Evolutionary conservation across 129 eudicot species (phyloP), one percentile per base, ranked within the genome.

Genomic region (Gnaphalium uliginosum): DNA sequence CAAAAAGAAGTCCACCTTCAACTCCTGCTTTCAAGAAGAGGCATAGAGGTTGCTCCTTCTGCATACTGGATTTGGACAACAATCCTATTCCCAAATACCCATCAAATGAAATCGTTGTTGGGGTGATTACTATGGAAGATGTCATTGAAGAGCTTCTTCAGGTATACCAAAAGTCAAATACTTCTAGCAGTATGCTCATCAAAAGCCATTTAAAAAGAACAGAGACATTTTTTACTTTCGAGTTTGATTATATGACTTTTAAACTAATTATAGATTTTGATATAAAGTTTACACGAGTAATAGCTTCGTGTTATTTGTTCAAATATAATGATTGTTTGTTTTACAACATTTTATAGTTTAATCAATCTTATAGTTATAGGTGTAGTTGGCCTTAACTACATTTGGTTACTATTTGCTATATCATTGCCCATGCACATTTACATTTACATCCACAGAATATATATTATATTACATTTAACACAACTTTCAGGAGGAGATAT

Each of bases 101-200:
- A 23, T 66, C 89, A 8, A 84, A 84, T 68, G 77, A 95, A 74
- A 86, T 78, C 35, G 99, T 84, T 4, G 96, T 95, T 53, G 99
- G 99, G 50, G 96, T 95, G 25, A 95, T 95, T 27, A 78, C 89
- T 74, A 95, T 95, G 99, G 99, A 91, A 78, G 99, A 95, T 81
- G 99, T 95, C 54, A 91, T 95, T 54, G 99, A 95, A 84, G 99
- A 95, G 75, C 97, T 95, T 87, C 97, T 95, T 81, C 96, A 95
- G 99, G 99, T 95, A 79, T 62, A 9, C 72, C 58, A 25, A 48
- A 53, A 26, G 23, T 6, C 37, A 24, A 53, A 51, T 41, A 61
- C 35, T 59, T 73, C 24, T 25, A 5, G 24, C 26, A 4, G n/a
- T 25, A 23, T 58, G 32, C 32, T 19, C 67, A 57, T 22, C 32